These are phyloP conservation scores for Arctium minus DNA, from an alignment of 129 eudicot genomes.

Conservation along the genomic window DNA sequence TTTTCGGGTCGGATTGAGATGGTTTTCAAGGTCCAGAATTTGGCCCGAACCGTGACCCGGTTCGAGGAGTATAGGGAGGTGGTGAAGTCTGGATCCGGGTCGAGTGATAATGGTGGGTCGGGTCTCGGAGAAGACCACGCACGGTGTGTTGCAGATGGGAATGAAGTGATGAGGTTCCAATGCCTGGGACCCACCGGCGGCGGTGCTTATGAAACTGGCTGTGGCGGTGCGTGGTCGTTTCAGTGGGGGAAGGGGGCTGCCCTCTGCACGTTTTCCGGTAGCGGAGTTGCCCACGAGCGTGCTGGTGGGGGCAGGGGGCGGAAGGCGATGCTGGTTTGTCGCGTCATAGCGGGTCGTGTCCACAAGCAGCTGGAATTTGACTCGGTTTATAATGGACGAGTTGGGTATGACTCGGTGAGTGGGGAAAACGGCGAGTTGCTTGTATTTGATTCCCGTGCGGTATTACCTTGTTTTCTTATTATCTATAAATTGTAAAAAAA, in stretches of 20 bases:
- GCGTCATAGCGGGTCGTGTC: conserved; percentile 96
- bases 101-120: conserved; percentile 14
- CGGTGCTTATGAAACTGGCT: conserved; percentile 42
- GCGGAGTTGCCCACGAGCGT: conserved; percentile 80
- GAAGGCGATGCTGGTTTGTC: conserved; percentile 86
- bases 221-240: conserved; percentile 60
- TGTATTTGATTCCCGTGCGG: conserved; percentile 88
- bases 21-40: conserved; percentile 81
- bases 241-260: conserved; percentile 55
- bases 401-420: conserved; percentile 79
- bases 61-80: conserved; percentile 81
- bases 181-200: conserved; percentile 69
- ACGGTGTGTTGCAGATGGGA: conserved; percentile 93
- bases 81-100: conserved; percentile 41
- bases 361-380: conserved; percentile 34
- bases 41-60: conserved; percentile 67
- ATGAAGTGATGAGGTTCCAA: conserved; percentile 94
- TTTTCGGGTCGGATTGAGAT: conserved; percentile 83
- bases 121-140: conserved; percentile 57
- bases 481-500: conserved; percentile 73
- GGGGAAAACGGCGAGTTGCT: conserved; percentile 83
- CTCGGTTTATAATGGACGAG: conserved; percentile 39
- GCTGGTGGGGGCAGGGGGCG: conserved; percentile 87
- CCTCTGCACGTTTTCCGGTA: conserved; percentile 68
- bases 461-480: conserved; percentile 88